Evolutionary conservation across 805 yeast species (phyloP), one percentile per base, ranked within the genome.

Genomic region (Starmera quercuum): DNA sequence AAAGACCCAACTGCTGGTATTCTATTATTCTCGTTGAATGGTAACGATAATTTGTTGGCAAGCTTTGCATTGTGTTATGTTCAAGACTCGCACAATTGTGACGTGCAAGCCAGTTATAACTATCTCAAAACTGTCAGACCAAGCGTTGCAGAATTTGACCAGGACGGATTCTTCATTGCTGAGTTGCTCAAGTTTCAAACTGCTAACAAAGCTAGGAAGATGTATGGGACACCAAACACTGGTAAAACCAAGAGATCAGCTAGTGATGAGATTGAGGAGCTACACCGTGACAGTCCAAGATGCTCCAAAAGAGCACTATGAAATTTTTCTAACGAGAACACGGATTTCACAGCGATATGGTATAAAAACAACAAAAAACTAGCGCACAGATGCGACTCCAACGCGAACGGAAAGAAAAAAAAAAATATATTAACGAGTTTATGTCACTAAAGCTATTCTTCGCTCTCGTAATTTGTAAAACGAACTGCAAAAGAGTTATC

Each of bases 111-210:
- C 19, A 44, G 48, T 19, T 50, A 43, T 28, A 31, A 37, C 7
- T 51, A 50, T 26, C 29, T 51, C 31, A 45, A 44, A 32, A 40
- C 50, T 4, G 43, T 51, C 20, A 50, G 55, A 46, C 53, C 56
- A 15, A 41, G 46, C 13, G 36, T 45, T 1, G 35, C 37, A 12
- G 49, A 42, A 12, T 46, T 50, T 26, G 52, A 45, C 18, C 44
- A 45, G 24, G 28, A 34, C 31, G 50, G 52, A 2, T 46, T 42
- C 34, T 44, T 39, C 29, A 43, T 48, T 2, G 36, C 35, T 27
- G 54, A 51, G 31, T 26, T 51, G 12, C 30, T 42, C 4, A 51
- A 47, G 31, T 47, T 47, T 30, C 38, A 46, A 25, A 25, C 39
- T 7, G 26, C 31, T 3, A 36, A 37, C 30, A 50, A 40, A 33